Evolutionary conservation across 2,329 filamentous ascomycete species (phyloP), one percentile per base, ranked within the genome.

Genomic region (Aureobasidium sp.): DNA sequence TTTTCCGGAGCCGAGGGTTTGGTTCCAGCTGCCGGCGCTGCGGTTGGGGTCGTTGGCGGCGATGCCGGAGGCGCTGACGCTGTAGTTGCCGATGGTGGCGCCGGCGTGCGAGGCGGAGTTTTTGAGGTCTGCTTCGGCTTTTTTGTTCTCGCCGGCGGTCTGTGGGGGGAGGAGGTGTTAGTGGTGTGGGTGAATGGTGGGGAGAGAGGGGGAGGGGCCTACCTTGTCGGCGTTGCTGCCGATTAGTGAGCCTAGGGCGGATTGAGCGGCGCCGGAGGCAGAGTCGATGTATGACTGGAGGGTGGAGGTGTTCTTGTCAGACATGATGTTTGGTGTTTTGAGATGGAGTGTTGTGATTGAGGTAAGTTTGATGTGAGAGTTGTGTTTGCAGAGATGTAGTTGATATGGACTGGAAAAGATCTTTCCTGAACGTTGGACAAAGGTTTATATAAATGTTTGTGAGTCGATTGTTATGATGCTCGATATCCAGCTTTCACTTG

Each of bases 1-100:
- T 80, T 97, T 97, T 47, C 87, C 87, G 0, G 88, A 84, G 58
- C 92, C 93, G n/a, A 92, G 71, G 5, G 91, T 96, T 78, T 97
- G 92, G 79, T 96, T 90, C 86, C 88, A 95, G 20, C 82, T 81
- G 47, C 93, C 92, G 20, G 84, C 73, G 25, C 81, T 78, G 66
- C 91, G 89, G 73, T 93, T 80, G 12, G 86, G 79, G 75, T 90
- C 80, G 75, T 96, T 90, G 65, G 87, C 82, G 53, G 89, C 79
- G 39, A 86, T 87, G 52, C 90, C 90, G 0, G 85, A 83, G 56
- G 86, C 79, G 12, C 87, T 87, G 63, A 89, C 81, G 27, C 87
- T 84, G 72, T 87, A 79, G 64, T 88, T 86, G 5, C 89, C 91
- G n/a, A 88, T 73, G 74, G 91, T 93, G 67, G 82, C 82, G 17